Conservation (phyloP, 768 basidiomycete genomes). For the Hericium erinaceus region DNA sequence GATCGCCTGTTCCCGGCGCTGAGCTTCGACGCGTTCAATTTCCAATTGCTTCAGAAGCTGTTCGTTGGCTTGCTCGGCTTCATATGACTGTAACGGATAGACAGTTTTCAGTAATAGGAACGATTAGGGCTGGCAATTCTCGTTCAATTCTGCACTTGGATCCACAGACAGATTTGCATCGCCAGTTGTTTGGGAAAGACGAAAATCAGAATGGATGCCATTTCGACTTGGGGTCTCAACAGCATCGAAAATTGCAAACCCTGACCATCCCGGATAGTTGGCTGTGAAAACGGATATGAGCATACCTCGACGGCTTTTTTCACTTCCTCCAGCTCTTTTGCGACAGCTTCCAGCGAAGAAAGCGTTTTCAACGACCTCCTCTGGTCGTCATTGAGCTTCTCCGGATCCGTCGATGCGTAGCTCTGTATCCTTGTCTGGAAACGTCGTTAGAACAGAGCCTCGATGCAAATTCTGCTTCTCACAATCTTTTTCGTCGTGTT, state of each 20-base stretch:
- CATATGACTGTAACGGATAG: conserved; percentile 26
- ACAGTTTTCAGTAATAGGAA: too few species aligned
- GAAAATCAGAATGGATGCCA: too few species aligned
- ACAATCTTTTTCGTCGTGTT: conserved; percentile 80
- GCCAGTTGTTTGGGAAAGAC: too few species aligned
- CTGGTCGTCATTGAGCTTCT: conserved; percentile 85
- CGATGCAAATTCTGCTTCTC: conserved; percentile 18
- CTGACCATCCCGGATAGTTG: too few species aligned
- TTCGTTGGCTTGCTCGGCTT: conserved; percentile 53
- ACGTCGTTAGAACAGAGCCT: not conserved
- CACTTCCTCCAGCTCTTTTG: conserved; percentile 77
- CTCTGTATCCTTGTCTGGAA: conserved; percentile 59
- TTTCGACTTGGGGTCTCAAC: too few species aligned
- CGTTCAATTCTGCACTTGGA: too few species aligned
- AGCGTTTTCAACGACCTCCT: conserved; percentile 63
- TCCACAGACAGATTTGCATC: too few species aligned
- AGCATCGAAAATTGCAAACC: too few species aligned
- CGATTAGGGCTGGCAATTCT: too few species aligned
- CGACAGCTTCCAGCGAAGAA: conserved; percentile 64
- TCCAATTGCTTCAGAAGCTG: conserved; percentile 45
- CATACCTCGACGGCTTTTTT: conserved; percentile 78
- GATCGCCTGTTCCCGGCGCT: conserved; percentile 46
- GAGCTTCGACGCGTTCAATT: conserved; percentile 45
- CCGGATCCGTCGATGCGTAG: conserved; percentile 58
- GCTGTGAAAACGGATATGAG: not conserved